Evolutionary conservation across 805 yeast species (phyloP), one percentile per base, ranked within the genome.

Genomic region (Yamadazyma sp.): DNA sequence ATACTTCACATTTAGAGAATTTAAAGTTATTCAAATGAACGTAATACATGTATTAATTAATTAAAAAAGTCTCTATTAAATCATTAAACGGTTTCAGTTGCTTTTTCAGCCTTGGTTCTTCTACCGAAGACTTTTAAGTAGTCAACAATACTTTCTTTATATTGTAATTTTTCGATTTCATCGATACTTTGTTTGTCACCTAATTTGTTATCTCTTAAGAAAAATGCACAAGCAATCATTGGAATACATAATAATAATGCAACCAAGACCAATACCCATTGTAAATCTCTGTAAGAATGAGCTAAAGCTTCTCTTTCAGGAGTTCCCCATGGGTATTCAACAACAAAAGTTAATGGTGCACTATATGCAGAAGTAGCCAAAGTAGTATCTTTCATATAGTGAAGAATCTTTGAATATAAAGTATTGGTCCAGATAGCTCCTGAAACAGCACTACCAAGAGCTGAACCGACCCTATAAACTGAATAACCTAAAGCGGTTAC

Each of bases 351-450:
- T 4, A 23, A 29, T 4, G 33, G 33, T 12, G 27, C 8, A 27
- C 33, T 27, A 35, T 40, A 54, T 16, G 54, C 57, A 13, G 40
- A 39, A n/a, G 35, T 26, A 6, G 66, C 57, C 23, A 57, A 42
- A 7, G 50, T 41, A 2, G 55, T 27, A 33, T 60, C 53, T 15
- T 49, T 50, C 38, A 62, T 44, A 33, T 68, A 45, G 30, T 62
- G 53, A 17, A 49, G 36, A 31, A 78, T 56, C 45, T 68, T 50
- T 14, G 49, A 47, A 49, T 78, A 82, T 49, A 82, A 60, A n/a
- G 65, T 49, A 43, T 78, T 75, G n/a, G 84, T 75, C 86, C 86
- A 82, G 28, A 82, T 66, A 18, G 86, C 86, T 44, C 86, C 87
- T n/a, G 84, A 69, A 17, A 82, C 70, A 17, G 81, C 59, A 21